These are phyloP conservation scores for Cladorrhinum samala DNA, from an alignment of 495 filamentous ascomycete genomes.

Conservation along the genomic window DNA sequence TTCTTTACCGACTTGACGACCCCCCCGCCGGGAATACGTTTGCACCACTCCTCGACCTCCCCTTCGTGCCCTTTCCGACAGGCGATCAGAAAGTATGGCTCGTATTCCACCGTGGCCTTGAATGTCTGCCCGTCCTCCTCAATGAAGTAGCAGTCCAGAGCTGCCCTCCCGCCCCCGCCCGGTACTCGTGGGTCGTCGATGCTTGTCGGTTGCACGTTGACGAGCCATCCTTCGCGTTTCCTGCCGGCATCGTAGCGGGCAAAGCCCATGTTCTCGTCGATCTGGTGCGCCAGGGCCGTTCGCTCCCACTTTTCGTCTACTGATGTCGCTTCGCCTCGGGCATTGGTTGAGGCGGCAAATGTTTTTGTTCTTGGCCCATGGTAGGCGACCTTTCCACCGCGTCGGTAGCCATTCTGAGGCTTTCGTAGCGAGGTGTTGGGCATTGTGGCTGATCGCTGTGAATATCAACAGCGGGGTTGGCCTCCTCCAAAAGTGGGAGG, in stretches of 20 bases:
- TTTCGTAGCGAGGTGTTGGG: conserved; percentile 43
- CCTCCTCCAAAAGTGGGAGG: not conserved
- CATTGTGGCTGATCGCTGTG: conserved; percentile 22
- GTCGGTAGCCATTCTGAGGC: conserved; percentile 48
- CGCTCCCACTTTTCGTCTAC: conserved; percentile 82
- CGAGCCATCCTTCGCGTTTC: conserved; percentile 84
- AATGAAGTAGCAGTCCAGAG: conserved; percentile 95
- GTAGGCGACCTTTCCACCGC: conserved; percentile 48
- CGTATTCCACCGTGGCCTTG: conserved; percentile 93
- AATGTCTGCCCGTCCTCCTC: conserved; percentile 89
- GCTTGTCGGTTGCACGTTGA: conserved; percentile 86
- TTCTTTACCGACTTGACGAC: conserved; percentile 70
- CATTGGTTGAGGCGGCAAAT: conserved; percentile 67
- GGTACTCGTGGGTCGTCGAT: conserved; percentile 78
- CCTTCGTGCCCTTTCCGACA: conserved; percentile 80
- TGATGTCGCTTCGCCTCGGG: conserved; percentile 74
- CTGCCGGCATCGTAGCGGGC: conserved; percentile 84
- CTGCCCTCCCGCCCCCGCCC: conserved; percentile 70
- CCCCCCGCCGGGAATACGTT: conserved; percentile 74
- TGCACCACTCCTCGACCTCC: conserved; percentile 95
- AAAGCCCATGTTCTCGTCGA: conserved; percentile 94
- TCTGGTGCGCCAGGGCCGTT: conserved; percentile 73
- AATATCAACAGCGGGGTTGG: not conserved
- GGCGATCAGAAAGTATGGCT: conserved; percentile 92
- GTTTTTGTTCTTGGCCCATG: conserved; percentile 56